Evolutionary conservation across 202 grass and related monocot genomes (phyloP), one percentile per base, ranked within the genome.

Genomic region (Cymbopogon flexuosus): DNA sequence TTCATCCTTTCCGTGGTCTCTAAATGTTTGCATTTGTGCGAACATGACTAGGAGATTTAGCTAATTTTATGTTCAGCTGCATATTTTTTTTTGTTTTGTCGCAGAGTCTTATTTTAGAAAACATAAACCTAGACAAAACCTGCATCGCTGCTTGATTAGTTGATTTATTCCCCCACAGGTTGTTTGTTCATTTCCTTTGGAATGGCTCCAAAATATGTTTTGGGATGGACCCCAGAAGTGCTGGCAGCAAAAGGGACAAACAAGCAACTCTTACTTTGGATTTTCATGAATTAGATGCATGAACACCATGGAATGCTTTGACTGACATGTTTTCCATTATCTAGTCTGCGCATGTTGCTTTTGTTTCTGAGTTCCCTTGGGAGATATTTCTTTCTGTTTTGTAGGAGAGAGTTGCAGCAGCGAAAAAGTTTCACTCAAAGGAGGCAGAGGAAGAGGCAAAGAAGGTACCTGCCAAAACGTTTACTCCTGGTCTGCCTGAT

Each of bases 391-490:
- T 68, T 62, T 77, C n/a, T 89, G 69, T 69, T 81, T 35, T 86
- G 63, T 88, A 99, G 96, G 96, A 99, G 85, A 99, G 89, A 83
- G 47, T 73, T 56, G 92, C 83, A 62, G 90, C 96, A 79, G 92
- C 87, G 3, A 59, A 91, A 33, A 82, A 96, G 65, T 99, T 99
- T 71, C 68, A 88, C 77, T 90, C 92, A 1, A 96, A 96, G 75
- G 96, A 99, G 85, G 96, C 96, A 60, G 92, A 96, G 85, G 96
- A 99, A 83, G 87, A 83, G 68, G 92, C 83, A 5, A 99, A 90
- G 82, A 99, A 99, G 87, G 83, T 90, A 64, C 65, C 95, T 86
- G 66, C 57, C 15, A 99, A 99, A 84, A 88, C 90, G 61, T 99
- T 93, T 88, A 91, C 75, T 60, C 88, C 90, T 54, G 85, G 81